Conservation (phyloP, 768 basidiomycete species). For the Rhodotorula paludigena region DNA sequence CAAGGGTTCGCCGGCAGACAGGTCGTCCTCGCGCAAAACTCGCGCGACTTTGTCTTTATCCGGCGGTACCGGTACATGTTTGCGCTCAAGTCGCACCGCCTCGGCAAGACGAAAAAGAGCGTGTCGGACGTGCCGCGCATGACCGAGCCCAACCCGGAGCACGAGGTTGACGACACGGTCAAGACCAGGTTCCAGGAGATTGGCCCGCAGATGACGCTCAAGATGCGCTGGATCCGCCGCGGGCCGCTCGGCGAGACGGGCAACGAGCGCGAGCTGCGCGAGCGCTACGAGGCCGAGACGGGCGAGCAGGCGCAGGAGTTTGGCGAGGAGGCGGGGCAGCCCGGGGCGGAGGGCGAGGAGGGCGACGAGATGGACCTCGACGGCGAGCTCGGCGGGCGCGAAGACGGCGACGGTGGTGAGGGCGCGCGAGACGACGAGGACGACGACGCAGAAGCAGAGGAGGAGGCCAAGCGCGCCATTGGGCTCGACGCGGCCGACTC, state of each 20-base stretch:
- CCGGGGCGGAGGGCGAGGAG: constrained; percentile 38
- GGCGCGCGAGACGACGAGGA: constrained; percentile 17
- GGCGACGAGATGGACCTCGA: not conserved
- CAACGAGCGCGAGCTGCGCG: constrained; percentile 57
- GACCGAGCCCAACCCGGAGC: constrained; percentile 21
- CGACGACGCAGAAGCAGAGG: constrained; percentile 22
- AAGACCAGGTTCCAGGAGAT: constrained; percentile 94
- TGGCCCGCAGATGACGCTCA: constrained; percentile 92
- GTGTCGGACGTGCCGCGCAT: constrained; percentile 21
- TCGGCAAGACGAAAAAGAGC: constrained; percentile 31
- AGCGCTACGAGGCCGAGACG: constrained; percentile 44
- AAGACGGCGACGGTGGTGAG: not conserved
- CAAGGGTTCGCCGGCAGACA: constrained; percentile 78
- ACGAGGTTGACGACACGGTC: constrained; percentile 84
- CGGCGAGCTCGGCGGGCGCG: not conserved
- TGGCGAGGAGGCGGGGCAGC: constrained; percentile 42
- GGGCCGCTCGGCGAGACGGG: constrained; percentile 67
- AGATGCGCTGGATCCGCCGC: constrained; percentile 80
- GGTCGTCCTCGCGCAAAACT: constrained; percentile 94
- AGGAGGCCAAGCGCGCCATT: constrained; percentile 34
- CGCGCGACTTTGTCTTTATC: constrained; percentile 97
- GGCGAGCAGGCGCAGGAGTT: constrained; percentile 43
- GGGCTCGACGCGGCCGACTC: constrained; percentile 40
- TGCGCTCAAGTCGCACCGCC: constrained; percentile 25
- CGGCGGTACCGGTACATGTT: constrained; percentile 72